phyloP scores from a whole-genome alignment of 2,329 filamentous ascomycete species.

The Pseudopithomyces chartarum region DNA sequence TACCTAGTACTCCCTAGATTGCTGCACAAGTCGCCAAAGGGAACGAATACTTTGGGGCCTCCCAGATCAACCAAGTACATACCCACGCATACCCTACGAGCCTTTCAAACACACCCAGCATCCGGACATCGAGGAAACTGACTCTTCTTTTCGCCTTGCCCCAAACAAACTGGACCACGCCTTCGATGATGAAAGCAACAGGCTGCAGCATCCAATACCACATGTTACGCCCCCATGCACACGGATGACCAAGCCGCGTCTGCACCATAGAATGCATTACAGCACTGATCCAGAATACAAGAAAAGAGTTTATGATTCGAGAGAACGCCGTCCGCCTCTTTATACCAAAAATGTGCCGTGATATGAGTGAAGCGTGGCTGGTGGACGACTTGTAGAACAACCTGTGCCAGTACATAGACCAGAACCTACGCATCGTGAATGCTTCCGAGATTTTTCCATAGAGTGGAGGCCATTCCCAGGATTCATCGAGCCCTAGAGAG shows the following conservation, averaged over 20 bases:
- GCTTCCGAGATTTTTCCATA: constrained; percentile 7
- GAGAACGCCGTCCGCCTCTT: background rate
- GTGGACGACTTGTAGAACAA: constrained; percentile 12
- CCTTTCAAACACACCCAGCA: constrained; percentile 1
- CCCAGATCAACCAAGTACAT: constrained; percentile 10
- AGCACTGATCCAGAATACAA: constrained; percentile 9
- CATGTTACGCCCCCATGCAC: constrained; percentile 13
- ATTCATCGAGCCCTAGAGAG: constrained; percentile 4
- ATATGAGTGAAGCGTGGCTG: constrained; percentile 9
- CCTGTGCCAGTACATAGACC: constrained; percentile 11
- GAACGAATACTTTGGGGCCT: constrained; percentile 10
- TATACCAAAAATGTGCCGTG: background rate
- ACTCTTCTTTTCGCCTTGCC: background rate
- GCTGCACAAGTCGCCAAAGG: background rate
- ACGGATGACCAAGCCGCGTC: constrained; percentile 8
- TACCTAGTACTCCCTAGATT: too few species aligned
- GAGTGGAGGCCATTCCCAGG: constrained; percentile 14
- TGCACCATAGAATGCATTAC: constrained; percentile 11
- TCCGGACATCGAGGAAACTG: background rate
- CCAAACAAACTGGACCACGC: constrained; percentile 10
- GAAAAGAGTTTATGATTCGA: constrained; percentile 5
- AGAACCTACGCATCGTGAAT: constrained; percentile 11
- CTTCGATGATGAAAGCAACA: constrained; percentile 12
- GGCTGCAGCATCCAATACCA: constrained; percentile 14
- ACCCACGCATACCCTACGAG: constrained; percentile 11